phyloP scores from a whole-genome alignment of 2,329 filamentous ascomycete genomes.

The Ophiognomonia clavigignenti-juglandacearum region DNA sequence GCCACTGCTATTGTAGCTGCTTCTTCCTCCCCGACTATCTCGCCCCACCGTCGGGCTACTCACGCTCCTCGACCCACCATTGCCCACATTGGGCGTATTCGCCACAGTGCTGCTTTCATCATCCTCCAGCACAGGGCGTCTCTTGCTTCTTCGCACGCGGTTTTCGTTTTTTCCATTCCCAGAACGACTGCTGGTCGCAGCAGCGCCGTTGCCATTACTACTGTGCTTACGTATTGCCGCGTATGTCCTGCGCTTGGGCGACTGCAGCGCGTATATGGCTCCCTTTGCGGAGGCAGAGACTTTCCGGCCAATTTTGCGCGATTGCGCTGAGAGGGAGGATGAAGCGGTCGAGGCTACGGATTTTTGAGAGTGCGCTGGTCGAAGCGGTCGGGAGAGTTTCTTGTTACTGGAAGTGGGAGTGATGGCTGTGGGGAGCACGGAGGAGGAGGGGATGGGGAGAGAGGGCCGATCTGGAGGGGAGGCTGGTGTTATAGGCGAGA shows the following conservation, averaged over 20 bases:
- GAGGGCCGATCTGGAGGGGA: background rate
- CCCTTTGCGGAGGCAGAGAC: slow-evolving; percentile 11
- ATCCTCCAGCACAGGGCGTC: background rate
- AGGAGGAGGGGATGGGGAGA: background rate
- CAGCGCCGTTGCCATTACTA: too few species aligned
- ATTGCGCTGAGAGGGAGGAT: slow-evolving; percentile 10
- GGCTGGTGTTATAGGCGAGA: background rate
- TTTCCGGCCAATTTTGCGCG: slow-evolving; percentile 9
- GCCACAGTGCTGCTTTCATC: background rate
- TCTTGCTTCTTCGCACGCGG: too few species aligned
- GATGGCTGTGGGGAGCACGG: background rate
- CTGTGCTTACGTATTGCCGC: slow-evolving; percentile 6
- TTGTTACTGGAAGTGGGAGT: background rate
- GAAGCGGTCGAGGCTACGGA: slow-evolving; percentile 8
- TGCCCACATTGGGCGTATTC: too few species aligned
- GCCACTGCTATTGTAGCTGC: background rate
- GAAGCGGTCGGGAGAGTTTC: slow-evolving; percentile 7
- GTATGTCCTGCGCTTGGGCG: slow-evolving; percentile 9
- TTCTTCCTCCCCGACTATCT: background rate
- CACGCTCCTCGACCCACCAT: background rate
- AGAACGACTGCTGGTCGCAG: background rate
- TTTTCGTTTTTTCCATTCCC: background rate
- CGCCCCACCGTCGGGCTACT: background rate
- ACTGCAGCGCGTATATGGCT: slow-evolving; percentile 8
- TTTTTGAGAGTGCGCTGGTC: slow-evolving; percentile 9